These are phyloP conservation scores for Scedosporium aurantiacum DNA, from an alignment of 2,329 filamentous ascomycete species.

Conservation along the genomic window DNA sequence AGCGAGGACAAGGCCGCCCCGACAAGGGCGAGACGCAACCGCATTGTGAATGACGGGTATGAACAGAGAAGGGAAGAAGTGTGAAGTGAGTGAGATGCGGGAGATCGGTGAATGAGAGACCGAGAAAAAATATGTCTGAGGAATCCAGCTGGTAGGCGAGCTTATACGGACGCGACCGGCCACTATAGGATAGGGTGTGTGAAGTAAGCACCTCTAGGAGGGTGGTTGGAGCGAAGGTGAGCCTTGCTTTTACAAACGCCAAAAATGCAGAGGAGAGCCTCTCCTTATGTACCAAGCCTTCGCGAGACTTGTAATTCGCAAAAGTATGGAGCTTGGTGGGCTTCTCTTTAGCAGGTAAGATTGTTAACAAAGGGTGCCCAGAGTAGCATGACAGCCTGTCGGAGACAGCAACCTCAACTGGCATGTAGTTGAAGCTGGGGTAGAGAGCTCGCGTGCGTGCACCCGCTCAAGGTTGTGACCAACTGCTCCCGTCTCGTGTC, in stretches of 20 bases:
- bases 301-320: neutral
- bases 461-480: neutral
- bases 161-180: too few relatives aligned
- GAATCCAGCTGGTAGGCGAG: too few relatives aligned
- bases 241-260: neutral
- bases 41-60: neutral
- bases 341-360: neutral
- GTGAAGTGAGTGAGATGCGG: neutral
- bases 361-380: neutral
- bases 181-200: neutral
- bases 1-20: constrained; percentile 24
- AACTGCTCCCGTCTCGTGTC: neutral
- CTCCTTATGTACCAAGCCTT: neutral
- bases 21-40: constrained; percentile 11
- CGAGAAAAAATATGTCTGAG: neutral
- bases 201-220: neutral
- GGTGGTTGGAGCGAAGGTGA: neutral
- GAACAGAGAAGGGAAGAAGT: neutral
- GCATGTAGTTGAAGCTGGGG: neutral
- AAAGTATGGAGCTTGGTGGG: neutral
- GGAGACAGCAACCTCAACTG: neutral
- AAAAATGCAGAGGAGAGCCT: neutral
- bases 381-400: neutral
- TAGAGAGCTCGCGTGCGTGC: neutral
- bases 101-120: neutral